Evolutionary conservation across 805 yeast genomes (phyloP).

Genomic region (Candida arabinofermentans): DNA sequence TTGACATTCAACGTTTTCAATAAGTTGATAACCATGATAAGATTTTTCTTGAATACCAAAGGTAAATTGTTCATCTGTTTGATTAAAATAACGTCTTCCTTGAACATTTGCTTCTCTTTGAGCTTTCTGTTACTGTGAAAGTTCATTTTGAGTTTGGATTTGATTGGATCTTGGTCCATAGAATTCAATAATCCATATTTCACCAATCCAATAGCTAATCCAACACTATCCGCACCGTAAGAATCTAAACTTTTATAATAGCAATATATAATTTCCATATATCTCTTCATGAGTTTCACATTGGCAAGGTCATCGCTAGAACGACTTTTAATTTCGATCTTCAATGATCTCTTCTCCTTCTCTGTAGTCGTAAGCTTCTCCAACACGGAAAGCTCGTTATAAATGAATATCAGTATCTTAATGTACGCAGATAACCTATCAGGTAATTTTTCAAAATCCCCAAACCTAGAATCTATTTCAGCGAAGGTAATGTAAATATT

Average conservation of each 20-base stretch:
- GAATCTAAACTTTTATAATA: constrained; percentile 24
- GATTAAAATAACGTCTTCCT: constrained; percentile 15
- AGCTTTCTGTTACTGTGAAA: constrained; percentile 9
- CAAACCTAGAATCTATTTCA: constrained; percentile 19
- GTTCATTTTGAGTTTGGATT: constrained; percentile 20
- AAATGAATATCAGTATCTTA: constrained; percentile 20
- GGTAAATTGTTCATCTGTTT: constrained; percentile 13
- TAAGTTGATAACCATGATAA: constrained; percentile 14
- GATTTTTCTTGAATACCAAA: constrained; percentile 14
- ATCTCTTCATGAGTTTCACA: constrained; percentile 3
- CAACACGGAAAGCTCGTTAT: constrained; percentile 18
- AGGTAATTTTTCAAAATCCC: constrained; percentile 25
- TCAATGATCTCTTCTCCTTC: neutral
- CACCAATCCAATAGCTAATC: constrained; percentile 24
- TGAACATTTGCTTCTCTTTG: constrained; percentile 19
- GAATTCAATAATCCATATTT: constrained; percentile 22
- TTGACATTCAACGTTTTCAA: constrained; percentile 20
- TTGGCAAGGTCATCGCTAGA: neutral
- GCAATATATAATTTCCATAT: constrained; percentile 21
- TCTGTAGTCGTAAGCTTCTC: constrained; percentile 3
- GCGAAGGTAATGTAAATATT: constrained; percentile 15
- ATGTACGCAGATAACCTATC: constrained; percentile 15
- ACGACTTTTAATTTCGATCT: neutral
- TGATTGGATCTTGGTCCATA: constrained; percentile 24
- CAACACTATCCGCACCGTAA: constrained; percentile 22